Percentiles rank a stretch among this genome's conserved stretches.
Evolutionary conservation across 345 rosid genomes (phyloP).

Genomic region (Aquilaria malaccensis): DNA sequence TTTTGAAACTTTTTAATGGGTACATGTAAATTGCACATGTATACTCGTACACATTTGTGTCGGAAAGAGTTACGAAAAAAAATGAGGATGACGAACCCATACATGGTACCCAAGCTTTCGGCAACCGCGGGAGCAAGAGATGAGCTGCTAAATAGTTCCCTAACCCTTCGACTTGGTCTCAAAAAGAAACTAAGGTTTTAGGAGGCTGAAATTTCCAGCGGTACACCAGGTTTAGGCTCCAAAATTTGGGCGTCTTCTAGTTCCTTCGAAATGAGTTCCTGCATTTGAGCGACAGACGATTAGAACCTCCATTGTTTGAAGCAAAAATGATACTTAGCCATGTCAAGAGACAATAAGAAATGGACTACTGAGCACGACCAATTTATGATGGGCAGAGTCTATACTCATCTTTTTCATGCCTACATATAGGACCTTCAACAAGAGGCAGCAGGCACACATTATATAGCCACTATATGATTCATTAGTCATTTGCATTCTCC

Average conservation of each 20-base stretch:
- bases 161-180: no score
- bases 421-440: not conserved
- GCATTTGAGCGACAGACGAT: not conserved
- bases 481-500: not conserved
- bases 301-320: no score
- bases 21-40: no score
- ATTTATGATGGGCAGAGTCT: no score
- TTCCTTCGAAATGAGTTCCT: slow-evolving; percentile 66
- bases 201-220: slow-evolving; percentile 44
- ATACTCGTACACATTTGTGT: no score
- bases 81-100: no score
- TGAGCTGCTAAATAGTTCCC: no score
- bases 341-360: not conserved
- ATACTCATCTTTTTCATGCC: not conserved
- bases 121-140: no score
- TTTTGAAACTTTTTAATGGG: no score
- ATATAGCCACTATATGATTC: no score
- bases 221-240: slow-evolving; percentile 67
- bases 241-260: slow-evolving; percentile 56
- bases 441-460: not conserved
- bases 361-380: not conserved
- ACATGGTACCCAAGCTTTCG: no score
- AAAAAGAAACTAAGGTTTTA: not conserved
- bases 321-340: not conserved
- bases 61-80: no score